Evolutionary conservation across 2,329 filamentous ascomycete species (phyloP), one percentile per base, ranked within the genome.

Genomic region (Colletotrichum liaoningense): DNA sequence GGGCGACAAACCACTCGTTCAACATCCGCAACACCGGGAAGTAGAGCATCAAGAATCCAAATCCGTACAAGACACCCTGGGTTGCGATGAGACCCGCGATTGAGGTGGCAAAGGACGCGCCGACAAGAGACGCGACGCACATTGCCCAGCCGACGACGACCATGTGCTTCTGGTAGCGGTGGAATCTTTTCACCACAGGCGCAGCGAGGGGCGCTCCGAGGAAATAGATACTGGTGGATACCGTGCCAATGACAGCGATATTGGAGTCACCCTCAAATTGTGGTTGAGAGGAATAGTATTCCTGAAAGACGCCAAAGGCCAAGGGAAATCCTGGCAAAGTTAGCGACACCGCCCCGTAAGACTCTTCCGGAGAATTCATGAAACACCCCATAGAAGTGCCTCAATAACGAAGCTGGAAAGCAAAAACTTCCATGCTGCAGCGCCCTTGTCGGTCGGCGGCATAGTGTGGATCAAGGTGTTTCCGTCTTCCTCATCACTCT

Each of bases 1-100:
- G 80, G 30, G 78, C 76, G 3, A 85, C 79, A 63, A 88, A 88
- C 85, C 86, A 88, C 76, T 87, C 85, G 46, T 88, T 79, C 1
- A 80, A 60, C 75, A 77, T 76, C 54, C 75, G 67, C 81, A 89
- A 63, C 82, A 87, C 75, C 14, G 80, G 77, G 30, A 78, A 80
- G 76, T 84, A 78, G 63, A 84, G 66, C 82, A 87, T 69, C 81
- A 86, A 68, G 77, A 84, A 79, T 57, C 78, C 77, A 16, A 81
- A 46, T 58, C 80, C 75, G 79, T 79, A 76, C 76, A 85, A 69
- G 63, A 78, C 73, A 1, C 79, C 79, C 26, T 80, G 79, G 0
- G 79, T 80, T 1, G 72, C 73, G 49, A 80, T 76, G 5, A 80
- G 76, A 0, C 71, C 76, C 1, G 46, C 22, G 12, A 80, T 67